phyloP scores from a whole-genome alignment of 106 monocot genomes.

The Allium sativum region DNA sequence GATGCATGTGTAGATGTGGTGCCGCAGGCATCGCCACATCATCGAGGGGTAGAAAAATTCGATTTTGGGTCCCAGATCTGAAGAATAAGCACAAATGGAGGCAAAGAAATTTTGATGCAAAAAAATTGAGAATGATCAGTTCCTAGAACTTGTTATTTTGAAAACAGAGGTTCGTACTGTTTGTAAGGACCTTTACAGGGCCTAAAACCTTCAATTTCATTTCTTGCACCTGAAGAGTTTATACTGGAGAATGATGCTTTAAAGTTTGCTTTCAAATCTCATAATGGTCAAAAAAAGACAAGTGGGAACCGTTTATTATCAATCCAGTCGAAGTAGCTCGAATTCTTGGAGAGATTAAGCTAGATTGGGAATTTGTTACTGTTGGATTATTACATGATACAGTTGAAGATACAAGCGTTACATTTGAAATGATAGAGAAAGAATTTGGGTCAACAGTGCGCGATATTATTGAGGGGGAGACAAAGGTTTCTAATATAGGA shows the following conservation, averaged over 20 bases:
- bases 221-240: conserved; percentile 78
- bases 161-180: too few relatives aligned
- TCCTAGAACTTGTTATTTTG: too few relatives aligned
- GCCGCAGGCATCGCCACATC: too few relatives aligned
- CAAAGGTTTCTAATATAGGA: conserved; percentile 97
- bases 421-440: conserved; percentile 94
- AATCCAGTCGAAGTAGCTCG: conserved; percentile 98
- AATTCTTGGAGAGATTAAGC: conserved; percentile 93
- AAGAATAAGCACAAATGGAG: too few relatives aligned
- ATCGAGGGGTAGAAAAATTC: too few relatives aligned
- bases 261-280: conserved; percentile 93
- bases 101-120: too few relatives aligned
- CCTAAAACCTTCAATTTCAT: conserved; percentile 70
- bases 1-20: too few relatives aligned
- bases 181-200: too few relatives aligned
- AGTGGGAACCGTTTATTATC: conserved; percentile 99
- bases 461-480: conserved; percentile 94
- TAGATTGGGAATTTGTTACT: conserved; percentile 98
- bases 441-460: conserved; percentile 87
- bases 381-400: conserved; percentile 98
- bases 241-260: conserved; percentile 76
- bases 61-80: too few relatives aligned
- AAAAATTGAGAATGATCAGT: too few relatives aligned
- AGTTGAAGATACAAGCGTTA: conserved; percentile 87
- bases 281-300: conserved; percentile 81